Evolutionary conservation across 192 early-diverging fungal species (phyloP).

Genomic region (Obelidium mucronatum): DNA sequence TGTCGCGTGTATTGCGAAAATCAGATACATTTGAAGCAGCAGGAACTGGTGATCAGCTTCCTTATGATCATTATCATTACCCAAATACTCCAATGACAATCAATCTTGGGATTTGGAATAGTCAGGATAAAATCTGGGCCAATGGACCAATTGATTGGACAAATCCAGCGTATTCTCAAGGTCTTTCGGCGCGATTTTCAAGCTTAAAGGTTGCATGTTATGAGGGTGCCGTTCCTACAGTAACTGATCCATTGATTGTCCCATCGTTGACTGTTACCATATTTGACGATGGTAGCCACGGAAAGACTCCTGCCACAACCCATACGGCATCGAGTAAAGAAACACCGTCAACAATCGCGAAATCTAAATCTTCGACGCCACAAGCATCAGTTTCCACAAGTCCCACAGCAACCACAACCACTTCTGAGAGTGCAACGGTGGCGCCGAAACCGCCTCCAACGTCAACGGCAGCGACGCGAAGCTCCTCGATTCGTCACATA

Average conservation of each 20-base stretch:
- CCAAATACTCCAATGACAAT: slow-evolving; percentile 24
- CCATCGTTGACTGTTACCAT: neutral
- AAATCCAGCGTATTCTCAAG: neutral
- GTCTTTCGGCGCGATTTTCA: neutral
- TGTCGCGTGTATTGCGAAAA: slow-evolving; percentile 6
- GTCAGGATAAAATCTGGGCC: slow-evolving; percentile 2
- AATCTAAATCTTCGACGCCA: too few relatives aligned
- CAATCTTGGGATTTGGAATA: slow-evolving; percentile 30
- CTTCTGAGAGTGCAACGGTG: too few relatives aligned
- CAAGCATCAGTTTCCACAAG: too few relatives aligned
- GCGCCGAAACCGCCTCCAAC: too few relatives aligned
- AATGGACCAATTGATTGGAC: neutral
- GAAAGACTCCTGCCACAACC: slow-evolving; percentile 11
- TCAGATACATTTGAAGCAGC: slow-evolving; percentile 28
- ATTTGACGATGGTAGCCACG: neutral
- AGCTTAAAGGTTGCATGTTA: slow-evolving; percentile 24
- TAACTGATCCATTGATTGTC: neutral
- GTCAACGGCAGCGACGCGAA: too few relatives aligned
- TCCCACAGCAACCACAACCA: too few relatives aligned
- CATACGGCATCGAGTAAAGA: too few relatives aligned
- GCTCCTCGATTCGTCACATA: too few relatives aligned
- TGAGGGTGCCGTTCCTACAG: neutral
- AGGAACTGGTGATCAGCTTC: slow-evolving; percentile 1
- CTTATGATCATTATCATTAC: slow-evolving; percentile 33
- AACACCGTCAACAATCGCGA: too few relatives aligned